phyloP scores from a whole-genome alignment of 345 rosid genomes.

The Brassica rapa region DNA sequence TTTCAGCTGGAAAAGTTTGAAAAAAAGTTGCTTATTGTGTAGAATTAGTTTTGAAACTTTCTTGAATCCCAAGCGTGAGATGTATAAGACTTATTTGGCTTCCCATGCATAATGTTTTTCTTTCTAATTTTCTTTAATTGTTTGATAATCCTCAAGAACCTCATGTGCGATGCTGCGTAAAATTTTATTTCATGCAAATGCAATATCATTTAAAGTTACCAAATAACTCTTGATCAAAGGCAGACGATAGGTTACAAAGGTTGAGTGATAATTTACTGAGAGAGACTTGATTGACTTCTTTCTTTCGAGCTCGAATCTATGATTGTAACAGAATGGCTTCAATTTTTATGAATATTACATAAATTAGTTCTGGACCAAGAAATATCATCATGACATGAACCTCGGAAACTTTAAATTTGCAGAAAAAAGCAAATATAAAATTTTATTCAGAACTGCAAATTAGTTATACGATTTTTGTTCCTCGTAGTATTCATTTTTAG shows the following conservation, averaged over 20 bases:
- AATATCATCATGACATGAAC: slow-evolving; percentile 8
- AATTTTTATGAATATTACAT: not conserved
- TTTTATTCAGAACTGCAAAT: not conserved
- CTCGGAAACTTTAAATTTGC: not conserved
- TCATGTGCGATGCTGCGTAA: slow-evolving; percentile 3
- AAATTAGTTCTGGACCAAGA: not conserved
- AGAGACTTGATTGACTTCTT: slow-evolving; percentile 1
- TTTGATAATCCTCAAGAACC: slow-evolving; percentile 5
- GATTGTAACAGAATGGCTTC: slow-evolving; percentile 4
- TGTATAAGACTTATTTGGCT: slow-evolving; percentile 26
- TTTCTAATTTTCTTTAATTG: not conserved
- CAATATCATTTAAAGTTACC: not conserved
- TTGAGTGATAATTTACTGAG: not conserved
- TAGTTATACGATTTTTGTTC: not conserved
- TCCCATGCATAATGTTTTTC: slow-evolving; percentile 34
- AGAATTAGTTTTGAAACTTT: slow-evolving; percentile 32
- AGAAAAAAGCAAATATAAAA: not conserved
- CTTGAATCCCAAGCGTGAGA: slow-evolving; percentile 39
- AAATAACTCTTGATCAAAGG: not conserved
- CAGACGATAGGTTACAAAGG: slow-evolving; percentile 4
- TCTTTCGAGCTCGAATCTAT: not conserved
- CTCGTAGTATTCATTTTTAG: slow-evolving; percentile 10
- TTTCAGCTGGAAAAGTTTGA: not conserved
- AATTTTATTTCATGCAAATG: not conserved
- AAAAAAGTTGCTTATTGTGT: slow-evolving; percentile 16